Evolutionary conservation across 2,329 filamentous ascomycete species (phyloP).

Genomic region (Trichoderma simmonsii): DNA sequence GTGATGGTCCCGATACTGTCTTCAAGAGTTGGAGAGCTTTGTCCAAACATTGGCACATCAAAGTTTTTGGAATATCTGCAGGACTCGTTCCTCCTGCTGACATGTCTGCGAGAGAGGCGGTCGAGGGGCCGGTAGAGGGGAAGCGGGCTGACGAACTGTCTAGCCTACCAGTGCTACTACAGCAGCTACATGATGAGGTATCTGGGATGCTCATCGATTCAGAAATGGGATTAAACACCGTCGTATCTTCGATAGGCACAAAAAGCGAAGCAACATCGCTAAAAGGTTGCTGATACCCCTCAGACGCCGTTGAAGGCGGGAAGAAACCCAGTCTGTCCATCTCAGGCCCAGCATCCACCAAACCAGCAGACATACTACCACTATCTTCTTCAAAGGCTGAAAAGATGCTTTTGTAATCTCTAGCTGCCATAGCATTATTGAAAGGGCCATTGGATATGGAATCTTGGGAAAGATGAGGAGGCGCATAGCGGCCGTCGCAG

Average conservation of each 20-base stretch:
- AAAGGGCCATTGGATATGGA: background rate
- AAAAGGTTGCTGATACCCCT: fast-evolving
- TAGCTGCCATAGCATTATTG: background rate
- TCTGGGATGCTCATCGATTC: background rate
- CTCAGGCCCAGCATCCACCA: background rate
- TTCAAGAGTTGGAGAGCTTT: background rate
- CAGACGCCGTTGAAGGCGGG: background rate
- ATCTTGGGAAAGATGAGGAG: background rate
- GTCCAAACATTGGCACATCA: background rate
- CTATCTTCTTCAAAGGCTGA: fast-evolving
- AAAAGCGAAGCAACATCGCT: background rate
- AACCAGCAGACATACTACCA: background rate
- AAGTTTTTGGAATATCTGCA: background rate
- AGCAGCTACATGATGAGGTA: background rate
- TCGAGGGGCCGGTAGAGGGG: background rate
- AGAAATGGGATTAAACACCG: background rate
- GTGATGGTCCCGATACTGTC: background rate
- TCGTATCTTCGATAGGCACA: background rate
- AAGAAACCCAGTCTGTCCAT: background rate
- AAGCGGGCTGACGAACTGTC: background rate
- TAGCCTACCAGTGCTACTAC: background rate
- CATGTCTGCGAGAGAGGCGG: background rate
- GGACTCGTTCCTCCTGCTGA: background rate
- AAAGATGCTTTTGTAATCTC: background rate
- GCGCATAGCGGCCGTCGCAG: background rate